These are phyloP conservation scores for Lactifluus hygrophoroides DNA, from an alignment of 768 basidiomycete species.

Conservation along the genomic window DNA sequence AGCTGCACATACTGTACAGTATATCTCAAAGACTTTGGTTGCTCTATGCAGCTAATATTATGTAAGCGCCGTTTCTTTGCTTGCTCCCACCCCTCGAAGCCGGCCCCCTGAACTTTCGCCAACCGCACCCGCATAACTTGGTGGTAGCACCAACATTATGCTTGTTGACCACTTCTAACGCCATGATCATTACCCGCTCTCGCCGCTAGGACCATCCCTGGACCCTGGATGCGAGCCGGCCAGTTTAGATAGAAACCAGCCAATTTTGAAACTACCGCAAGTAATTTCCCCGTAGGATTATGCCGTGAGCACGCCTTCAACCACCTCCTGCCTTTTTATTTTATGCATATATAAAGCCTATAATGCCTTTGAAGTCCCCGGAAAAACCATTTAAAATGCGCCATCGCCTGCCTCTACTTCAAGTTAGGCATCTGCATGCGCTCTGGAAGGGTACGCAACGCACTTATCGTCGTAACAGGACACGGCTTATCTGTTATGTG, in stretches of 20 bases:
- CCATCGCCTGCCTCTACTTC: background rate
- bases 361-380: constrained; percentile 6
- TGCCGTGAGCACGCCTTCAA: background rate
- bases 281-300: background rate
- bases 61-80: background rate
- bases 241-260: background rate
- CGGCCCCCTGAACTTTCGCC: too few relatives aligned
- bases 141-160: background rate
- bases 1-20: too few relatives aligned
- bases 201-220: background rate
- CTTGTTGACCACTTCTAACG: background rate
- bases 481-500: background rate
- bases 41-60: background rate
- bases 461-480: background rate
- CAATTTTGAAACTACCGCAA: background rate
- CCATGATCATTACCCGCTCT: background rate
- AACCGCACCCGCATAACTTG: too few relatives aligned
- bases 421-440: background rate
- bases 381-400: background rate
- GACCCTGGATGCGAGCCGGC: background rate
- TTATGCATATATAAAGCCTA: background rate
- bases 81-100: too few relatives aligned
- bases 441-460: constrained; percentile 4
- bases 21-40: too few relatives aligned
- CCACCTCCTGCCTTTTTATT: background rate